Evolutionary conservation across 495 filamentous ascomycete species (phyloP), one percentile per base, ranked within the genome.

Genomic region (Aspergillus affinis): DNA sequence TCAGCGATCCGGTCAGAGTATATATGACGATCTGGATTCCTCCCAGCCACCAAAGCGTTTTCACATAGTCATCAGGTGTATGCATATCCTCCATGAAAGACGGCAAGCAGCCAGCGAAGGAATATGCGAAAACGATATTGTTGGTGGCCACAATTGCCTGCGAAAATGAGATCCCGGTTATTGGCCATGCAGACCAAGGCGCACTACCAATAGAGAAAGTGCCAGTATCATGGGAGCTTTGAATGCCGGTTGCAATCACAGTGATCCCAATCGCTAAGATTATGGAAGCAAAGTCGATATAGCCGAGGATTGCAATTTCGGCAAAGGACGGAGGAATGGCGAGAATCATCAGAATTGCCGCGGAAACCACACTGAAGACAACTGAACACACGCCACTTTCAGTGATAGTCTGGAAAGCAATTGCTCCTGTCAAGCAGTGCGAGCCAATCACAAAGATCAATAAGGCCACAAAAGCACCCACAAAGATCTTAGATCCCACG

Each of bases 61-160:
- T 88, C 55, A 74, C 68, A 61, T 78, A 89, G 64, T 89, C 83
- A 29, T 66, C 63, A 0, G 87, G 88, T 0, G 85, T 85, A 65
- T 87, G 84, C 83, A 91, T 88, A 69, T 91, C 88, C 50, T 85
- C 80, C 77, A 88, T 88, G 70, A 91, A 88, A 20, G 77, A 82
- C 68, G 89, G 87, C 78, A 77, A 82, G 77, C 74, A 87, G 62
- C 80, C 86, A 72, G 74, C 88, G 65, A 83, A 89, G 13, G 72
- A 69, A 77, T 75, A 76, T 19, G 88, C 87, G 64, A 91, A 88
- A 50, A 88, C 79, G 50, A 90, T 89, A 74, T 90, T 90, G 55
- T 81, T 82, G 54, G 87, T 76, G 12, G 85, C 84, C 51, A 87
- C 82, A 62, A 90, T 68, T 6, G 62, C 74, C 1, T 65, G 61